Conservation (phyloP, 1,284 basidiomycete species). For the Marasmius fiardii region DNA sequence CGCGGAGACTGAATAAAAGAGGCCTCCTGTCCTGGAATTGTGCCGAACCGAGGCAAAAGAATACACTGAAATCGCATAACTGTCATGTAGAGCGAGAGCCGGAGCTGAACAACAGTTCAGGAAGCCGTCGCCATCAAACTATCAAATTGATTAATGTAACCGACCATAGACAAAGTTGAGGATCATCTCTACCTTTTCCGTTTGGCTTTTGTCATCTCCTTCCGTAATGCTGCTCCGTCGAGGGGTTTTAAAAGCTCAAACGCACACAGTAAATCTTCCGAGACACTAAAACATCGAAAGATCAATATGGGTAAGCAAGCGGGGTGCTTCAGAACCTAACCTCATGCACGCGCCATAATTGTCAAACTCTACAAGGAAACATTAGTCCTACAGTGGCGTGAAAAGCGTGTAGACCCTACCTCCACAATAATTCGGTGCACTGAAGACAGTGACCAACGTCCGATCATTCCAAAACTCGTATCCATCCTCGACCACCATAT, state of each 20-base stretch:
- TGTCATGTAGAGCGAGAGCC: constrained; percentile 1
- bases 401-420: constrained; percentile 54
- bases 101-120: constrained; percentile 12
- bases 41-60: constrained; percentile 3
- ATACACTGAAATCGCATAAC: constrained; percentile 18
- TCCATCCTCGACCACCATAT: constrained; percentile 99
- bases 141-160: constrained; percentile 1
- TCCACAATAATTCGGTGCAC: constrained; percentile 96
- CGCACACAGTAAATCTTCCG: constrained; percentile 95
- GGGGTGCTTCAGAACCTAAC: constrained; percentile 30
- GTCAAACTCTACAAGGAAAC: constrained; percentile 73
- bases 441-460: constrained; percentile 97
- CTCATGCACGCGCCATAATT: constrained; percentile 98
- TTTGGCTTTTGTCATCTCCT: constrained; percentile 99
- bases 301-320: constrained; percentile 15
- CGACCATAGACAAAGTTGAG: neutral
- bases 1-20: neutral
- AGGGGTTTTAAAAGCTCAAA: constrained; percentile 97
- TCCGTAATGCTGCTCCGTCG: constrained; percentile 92
- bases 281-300: constrained; percentile 58
- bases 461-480: constrained; percentile 99
- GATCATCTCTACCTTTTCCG: constrained; percentile 75
- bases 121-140: constrained; percentile 36
- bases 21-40: neutral
- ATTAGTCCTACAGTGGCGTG: constrained; percentile 10